These are phyloP conservation scores for Termitomyces sp. DNA, from an alignment of 768 basidiomycete genomes.

Conservation along the genomic window DNA sequence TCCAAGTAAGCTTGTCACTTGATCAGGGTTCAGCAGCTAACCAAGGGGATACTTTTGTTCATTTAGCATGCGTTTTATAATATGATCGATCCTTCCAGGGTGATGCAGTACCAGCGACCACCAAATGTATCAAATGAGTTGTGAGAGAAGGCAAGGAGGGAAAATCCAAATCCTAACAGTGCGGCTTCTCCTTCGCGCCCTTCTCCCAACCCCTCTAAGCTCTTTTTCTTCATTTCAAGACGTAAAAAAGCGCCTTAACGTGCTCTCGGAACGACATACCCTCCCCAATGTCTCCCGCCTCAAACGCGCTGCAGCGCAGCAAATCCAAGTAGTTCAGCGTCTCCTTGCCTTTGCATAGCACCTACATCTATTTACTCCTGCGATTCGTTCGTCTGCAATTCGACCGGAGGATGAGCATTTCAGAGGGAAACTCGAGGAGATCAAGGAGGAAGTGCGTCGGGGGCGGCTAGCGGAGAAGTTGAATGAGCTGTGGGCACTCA, in stretches of 20 bases:
- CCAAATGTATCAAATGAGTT: conserved; percentile 69
- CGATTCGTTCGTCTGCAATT: conserved; percentile 71
- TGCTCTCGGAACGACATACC: conserved; percentile 60
- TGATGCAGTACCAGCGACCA: conserved; percentile 68
- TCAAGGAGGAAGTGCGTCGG: conserved; percentile 68
- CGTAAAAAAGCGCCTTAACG: conserved; percentile 60
- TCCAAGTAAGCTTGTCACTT: conserved; percentile 59
- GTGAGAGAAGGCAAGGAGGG: conserved; percentile 77
- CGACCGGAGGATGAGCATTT: conserved; percentile 79
- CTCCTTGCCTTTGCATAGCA: conserved; percentile 71
- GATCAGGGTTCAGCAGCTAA: neutral
- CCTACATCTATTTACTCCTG: conserved; percentile 75
- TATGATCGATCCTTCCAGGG: conserved; percentile 68
- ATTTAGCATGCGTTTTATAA: conserved; percentile 82
- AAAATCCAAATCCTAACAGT: conserved; percentile 84
- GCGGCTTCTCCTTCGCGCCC: neutral
- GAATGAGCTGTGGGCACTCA: conserved; percentile 83
- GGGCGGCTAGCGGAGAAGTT: conserved; percentile 69
- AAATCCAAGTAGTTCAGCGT: conserved; percentile 70
- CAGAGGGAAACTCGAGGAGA: conserved; percentile 66
- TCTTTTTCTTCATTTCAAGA: conserved; percentile 38
- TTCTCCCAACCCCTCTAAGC: too few species aligned
- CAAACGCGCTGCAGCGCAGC: conserved; percentile 56
- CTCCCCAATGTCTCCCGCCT: conserved; percentile 69
- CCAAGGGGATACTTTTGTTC: neutral